Conservation (phyloP, 768 basidiomycete genomes). For the Mycena crocata region DNA sequence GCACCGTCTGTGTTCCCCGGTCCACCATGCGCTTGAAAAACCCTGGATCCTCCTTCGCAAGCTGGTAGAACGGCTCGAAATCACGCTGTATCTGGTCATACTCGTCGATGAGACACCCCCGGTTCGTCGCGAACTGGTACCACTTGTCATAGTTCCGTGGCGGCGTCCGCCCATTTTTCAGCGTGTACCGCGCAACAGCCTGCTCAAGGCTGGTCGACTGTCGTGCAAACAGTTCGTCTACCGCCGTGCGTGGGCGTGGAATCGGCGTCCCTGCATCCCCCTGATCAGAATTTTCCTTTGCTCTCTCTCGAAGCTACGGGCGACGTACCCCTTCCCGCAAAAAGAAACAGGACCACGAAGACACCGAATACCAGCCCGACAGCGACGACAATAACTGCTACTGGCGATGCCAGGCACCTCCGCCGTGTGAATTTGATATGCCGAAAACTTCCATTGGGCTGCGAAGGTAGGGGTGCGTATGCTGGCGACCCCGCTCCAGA, state of each 20-base stretch:
- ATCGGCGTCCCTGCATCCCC: neutral
- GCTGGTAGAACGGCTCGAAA: slow-evolving; percentile 24
- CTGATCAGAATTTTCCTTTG: neutral
- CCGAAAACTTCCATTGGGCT: neutral
- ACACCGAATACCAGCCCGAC: neutral
- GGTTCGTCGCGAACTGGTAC: slow-evolving; percentile 4
- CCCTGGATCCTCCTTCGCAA: slow-evolving; percentile 7
- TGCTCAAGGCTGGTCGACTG: slow-evolving; percentile 20
- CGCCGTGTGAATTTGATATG: neutral
- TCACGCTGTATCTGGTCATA: slow-evolving; percentile 22
- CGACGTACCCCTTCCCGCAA: neutral
- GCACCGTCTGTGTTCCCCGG: slow-evolving; percentile 8
- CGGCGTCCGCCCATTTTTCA: slow-evolving; percentile 6
- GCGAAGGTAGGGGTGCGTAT: neutral
- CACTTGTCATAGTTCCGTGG: slow-evolving; percentile 16
- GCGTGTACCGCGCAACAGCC: slow-evolving; percentile 14
- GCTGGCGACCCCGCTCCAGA: neutral
- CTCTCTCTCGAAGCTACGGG: neutral
- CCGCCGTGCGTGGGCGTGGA: too few relatives aligned
- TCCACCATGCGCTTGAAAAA: slow-evolving; percentile 22
- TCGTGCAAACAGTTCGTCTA: slow-evolving; percentile 12
- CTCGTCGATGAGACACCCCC: slow-evolving; percentile 25
- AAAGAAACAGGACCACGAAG: neutral
- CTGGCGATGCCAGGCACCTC: neutral
- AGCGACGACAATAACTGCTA: neutral